A percentile compares a stretch with the other conserved stretches of the same genome.
These are phyloP conservation scores for Capsicum pubescens DNA, from an alignment of 257 asterid genomes.

Conservation along the genomic window DNA sequence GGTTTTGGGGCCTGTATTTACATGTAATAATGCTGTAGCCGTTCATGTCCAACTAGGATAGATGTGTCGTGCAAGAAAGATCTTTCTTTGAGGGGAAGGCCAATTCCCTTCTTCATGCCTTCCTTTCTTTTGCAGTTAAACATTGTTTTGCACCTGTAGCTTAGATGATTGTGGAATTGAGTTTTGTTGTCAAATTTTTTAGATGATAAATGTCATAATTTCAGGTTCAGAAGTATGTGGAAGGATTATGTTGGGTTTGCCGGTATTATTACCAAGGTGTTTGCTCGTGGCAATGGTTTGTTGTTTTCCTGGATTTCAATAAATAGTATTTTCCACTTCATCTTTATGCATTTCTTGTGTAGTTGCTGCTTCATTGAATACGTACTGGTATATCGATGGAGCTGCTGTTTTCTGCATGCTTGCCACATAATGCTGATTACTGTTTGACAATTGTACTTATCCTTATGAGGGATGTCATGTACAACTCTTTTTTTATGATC, in stretches of 20 bases:
- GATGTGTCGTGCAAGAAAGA: neutral
- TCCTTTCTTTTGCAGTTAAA: slow-evolving; percentile 25
- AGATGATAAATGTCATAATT: slow-evolving; percentile 36
- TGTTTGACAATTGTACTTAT: slow-evolving; percentile 4
- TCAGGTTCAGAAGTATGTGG: slow-evolving; percentile 90
- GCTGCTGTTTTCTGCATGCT: slow-evolving; percentile 18
- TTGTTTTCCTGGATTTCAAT: slow-evolving; percentile 29
- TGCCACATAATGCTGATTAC: neutral
- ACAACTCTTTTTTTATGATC: neutral
- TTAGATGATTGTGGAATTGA: neutral
- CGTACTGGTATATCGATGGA: neutral
- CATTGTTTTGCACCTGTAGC: slow-evolving; percentile 23
- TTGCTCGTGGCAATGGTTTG: slow-evolving; percentile 98
- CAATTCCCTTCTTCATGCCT: slow-evolving; percentile 19
- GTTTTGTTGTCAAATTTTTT: neutral
- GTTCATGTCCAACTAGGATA: neutral
- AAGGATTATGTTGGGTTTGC: slow-evolving; percentile 98
- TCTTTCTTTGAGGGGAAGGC: neutral
- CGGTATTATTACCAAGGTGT: slow-evolving; percentile 99
- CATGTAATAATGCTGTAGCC: neutral
- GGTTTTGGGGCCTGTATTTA: slow-evolving; percentile 5
- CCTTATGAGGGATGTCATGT: slow-evolving; percentile 21
- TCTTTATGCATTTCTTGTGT: slow-evolving; percentile 10
- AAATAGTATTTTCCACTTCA: slow-evolving; percentile 1
- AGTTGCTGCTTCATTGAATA: neutral